A percentile compares a stretch with the other conserved stretches of the same genome.
These are phyloP conservation scores for Echeveria elegans DNA, from an alignment of 164 flowering plant genomes.

Conservation along the genomic window DNA sequence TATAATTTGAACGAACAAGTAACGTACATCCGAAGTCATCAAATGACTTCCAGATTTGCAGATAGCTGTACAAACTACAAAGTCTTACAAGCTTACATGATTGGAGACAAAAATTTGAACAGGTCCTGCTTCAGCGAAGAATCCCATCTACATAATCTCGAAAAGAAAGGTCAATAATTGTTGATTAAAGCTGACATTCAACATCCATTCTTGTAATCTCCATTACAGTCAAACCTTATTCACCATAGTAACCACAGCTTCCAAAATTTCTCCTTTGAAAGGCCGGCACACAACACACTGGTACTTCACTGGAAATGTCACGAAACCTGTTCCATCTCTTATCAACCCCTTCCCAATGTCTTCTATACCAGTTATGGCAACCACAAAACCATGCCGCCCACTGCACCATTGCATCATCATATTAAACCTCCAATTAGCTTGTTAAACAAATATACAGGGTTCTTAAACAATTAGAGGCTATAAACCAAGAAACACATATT, in stretches of 20 bases:
- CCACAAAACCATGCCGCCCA: constrained; percentile 92
- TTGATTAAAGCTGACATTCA: too few relatives aligned
- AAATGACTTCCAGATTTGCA: too few relatives aligned
- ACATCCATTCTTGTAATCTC: not conserved
- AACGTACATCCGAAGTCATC: too few relatives aligned
- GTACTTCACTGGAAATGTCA: constrained; percentile 83
- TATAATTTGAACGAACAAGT: too few relatives aligned
- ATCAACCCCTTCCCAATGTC: constrained; percentile 82
- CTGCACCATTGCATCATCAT: constrained; percentile 20
- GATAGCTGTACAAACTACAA: too few relatives aligned
- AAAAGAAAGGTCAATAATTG: not conserved
- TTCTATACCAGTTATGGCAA: constrained; percentile 88
- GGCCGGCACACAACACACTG: constrained; percentile 91
- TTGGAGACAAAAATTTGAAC: constrained; percentile 92
- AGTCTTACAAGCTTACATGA: constrained; percentile 48
- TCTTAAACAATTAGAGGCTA: too few relatives aligned
- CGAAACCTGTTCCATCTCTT: constrained; percentile 85
- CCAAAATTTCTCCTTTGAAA: constrained; percentile 90
- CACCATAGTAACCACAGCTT: constrained; percentile 96
- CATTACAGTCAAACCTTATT: constrained; percentile 44
- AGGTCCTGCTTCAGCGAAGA: constrained; percentile 97
- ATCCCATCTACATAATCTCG: constrained; percentile 67
- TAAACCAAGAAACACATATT: too few relatives aligned
- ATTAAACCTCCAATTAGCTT: not conserved
- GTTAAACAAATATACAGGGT: too few relatives aligned